These are phyloP conservation scores for Plantago lanceolata DNA, from an alignment of 305 asterid species.

Conservation along the genomic window DNA sequence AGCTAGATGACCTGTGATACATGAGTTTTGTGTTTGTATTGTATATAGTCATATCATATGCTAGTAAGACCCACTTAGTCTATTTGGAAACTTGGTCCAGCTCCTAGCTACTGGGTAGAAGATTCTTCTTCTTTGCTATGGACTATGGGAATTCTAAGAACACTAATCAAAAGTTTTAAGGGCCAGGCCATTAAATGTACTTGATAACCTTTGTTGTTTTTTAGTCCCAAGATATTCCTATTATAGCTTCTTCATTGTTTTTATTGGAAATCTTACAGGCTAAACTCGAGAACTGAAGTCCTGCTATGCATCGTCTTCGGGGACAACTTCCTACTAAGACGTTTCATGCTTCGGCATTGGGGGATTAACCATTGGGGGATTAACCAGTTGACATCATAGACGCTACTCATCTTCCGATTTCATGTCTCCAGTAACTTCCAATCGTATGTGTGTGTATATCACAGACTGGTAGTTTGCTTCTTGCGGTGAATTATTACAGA, in stretches of 20 bases:
- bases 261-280: constrained; percentile 48
- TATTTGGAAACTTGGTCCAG: too few species aligned
- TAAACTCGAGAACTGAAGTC: constrained; percentile 41
- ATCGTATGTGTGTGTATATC: background rate
- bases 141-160: too few species aligned
- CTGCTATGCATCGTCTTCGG: constrained; percentile 30
- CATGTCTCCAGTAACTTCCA: background rate
- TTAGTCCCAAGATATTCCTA: background rate
- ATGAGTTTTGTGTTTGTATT: too few species aligned
- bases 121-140: too few species aligned
- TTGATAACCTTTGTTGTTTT: background rate
- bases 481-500: too few species aligned
- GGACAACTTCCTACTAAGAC: constrained; percentile 2
- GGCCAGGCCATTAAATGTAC: background rate
- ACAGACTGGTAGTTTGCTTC: background rate
- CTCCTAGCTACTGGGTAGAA: too few species aligned
- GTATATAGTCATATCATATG: too few species aligned
- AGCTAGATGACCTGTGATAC: too few species aligned
- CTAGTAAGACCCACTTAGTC: too few species aligned
- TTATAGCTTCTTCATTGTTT: background rate
- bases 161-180: too few species aligned
- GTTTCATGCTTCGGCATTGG: constrained; percentile 29
- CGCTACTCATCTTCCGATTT: constrained; percentile 19
- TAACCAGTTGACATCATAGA: constrained; percentile 26
- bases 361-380: constrained; percentile 40